Conservation (phyloP, 371 early-diverging fungal genomes). For the Mucor mucedo region DNA sequence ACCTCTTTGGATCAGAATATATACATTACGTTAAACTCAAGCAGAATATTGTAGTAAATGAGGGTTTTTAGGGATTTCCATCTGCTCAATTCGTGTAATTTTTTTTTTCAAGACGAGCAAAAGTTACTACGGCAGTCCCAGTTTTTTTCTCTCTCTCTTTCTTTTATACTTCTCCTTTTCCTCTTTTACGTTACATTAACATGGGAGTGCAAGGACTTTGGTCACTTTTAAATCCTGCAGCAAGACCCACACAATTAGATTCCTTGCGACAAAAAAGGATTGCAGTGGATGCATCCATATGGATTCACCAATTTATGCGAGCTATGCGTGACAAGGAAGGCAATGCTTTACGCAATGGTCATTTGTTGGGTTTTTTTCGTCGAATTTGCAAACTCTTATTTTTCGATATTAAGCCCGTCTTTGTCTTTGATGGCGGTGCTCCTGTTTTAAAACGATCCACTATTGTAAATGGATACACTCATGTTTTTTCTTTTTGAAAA, state of each 20-base stretch:
- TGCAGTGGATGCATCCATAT: conserved; percentile 96
- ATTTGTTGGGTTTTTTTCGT: conserved; percentile 92
- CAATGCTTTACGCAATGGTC: conserved; percentile 79
- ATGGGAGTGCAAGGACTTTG: conserved; percentile 99
- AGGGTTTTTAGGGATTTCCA: too few relatives aligned
- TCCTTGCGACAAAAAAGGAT: conserved; percentile 73
- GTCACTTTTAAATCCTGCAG: conserved; percentile 85
- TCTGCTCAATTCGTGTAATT: too few relatives aligned
- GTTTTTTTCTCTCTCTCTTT: too few relatives aligned
- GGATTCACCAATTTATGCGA: conserved; percentile 95
- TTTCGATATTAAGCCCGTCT: conserved; percentile 90
- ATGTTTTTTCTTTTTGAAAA: not conserved
- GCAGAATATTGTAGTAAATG: too few relatives aligned
- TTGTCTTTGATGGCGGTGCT: conserved; percentile 95
- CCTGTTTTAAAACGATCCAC: conserved; percentile 85
- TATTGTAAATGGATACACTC: conserved; percentile 57
- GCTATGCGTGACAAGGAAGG: conserved; percentile 92
- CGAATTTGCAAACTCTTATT: conserved; percentile 94
- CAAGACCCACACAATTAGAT: conserved; percentile 81
- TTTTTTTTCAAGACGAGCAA: too few relatives aligned
- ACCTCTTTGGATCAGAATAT: too few relatives aligned
- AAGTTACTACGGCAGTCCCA: too few relatives aligned
- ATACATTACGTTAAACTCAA: too few relatives aligned
- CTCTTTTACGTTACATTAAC: not conserved
- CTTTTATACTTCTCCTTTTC: too few relatives aligned